Evolutionary conservation across 2,329 filamentous ascomycete genomes (phyloP).

Genomic region (Macrophomina pseudophaseolina): DNA sequence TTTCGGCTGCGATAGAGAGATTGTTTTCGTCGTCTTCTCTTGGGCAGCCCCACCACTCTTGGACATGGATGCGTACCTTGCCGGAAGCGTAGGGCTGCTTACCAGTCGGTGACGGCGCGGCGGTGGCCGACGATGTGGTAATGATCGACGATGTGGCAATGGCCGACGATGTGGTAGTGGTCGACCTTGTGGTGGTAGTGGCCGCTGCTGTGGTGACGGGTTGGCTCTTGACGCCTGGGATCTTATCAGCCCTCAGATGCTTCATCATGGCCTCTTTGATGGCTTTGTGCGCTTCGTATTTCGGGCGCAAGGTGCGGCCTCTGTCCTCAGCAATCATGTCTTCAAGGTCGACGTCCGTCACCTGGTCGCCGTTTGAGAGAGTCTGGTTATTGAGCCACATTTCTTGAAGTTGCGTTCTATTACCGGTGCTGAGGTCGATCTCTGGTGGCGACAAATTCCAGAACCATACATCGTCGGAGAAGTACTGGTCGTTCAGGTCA

Average conservation of each 20-base stretch:
- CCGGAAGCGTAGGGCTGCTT: background rate
- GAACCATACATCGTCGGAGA: background rate
- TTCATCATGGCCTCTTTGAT: background rate
- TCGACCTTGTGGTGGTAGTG: background rate
- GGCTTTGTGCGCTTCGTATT: background rate
- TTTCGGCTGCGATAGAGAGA: background rate
- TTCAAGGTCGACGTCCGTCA: background rate
- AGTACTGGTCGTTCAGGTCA: background rate
- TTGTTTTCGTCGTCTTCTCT: background rate
- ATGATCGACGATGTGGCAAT: too few species aligned
- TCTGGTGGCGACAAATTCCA: background rate
- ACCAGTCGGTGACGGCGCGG: background rate
- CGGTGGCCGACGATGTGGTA: too few species aligned
- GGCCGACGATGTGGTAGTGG: too few species aligned
- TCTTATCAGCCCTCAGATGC: background rate
- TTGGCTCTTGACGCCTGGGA: background rate
- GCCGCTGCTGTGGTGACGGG: background rate
- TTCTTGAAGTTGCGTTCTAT: background rate
- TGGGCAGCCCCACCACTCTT: background rate
- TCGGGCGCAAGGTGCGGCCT: background rate
- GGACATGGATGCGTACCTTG: background rate
- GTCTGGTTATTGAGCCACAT: background rate
- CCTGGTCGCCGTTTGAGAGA: background rate
- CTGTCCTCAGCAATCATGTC: background rate
- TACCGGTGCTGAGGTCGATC: background rate